phyloP scores from a whole-genome alignment of 2,329 filamentous ascomycete genomes.

The Exophiala sp. region DNA sequence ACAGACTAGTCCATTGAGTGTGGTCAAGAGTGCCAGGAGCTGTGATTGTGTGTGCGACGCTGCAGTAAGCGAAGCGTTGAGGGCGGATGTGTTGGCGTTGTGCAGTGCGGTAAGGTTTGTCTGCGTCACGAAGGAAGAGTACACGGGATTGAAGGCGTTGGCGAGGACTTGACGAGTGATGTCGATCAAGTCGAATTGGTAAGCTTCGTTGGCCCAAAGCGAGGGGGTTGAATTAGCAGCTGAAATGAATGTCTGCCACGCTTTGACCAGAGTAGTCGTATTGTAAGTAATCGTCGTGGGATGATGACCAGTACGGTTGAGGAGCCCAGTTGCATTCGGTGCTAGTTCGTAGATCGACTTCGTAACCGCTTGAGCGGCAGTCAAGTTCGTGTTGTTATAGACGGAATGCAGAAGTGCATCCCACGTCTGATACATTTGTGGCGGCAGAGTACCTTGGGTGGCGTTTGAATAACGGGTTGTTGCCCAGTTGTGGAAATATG shows the following conservation, averaged over 20 bases:
- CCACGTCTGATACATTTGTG: slow-evolving; percentile 45
- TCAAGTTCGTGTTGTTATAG: slow-evolving; percentile 50
- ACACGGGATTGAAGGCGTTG: slow-evolving; percentile 45
- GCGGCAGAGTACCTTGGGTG: slow-evolving; percentile 1
- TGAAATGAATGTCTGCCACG: slow-evolving; percentile 40
- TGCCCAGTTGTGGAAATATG: slow-evolving; percentile 49
- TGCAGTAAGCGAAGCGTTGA: slow-evolving; percentile 20
- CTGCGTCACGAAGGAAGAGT: slow-evolving; percentile 35
- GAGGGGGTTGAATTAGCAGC: slow-evolving; percentile 33
- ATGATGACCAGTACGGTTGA: slow-evolving; percentile 41
- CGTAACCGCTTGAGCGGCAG: slow-evolving; percentile 36
- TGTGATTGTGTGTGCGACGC: slow-evolving; percentile 30
- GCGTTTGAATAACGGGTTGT: slow-evolving; percentile 39
- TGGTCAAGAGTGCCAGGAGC: slow-evolving; percentile 35
- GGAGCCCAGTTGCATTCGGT: slow-evolving; percentile 42
- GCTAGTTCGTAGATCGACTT: slow-evolving; percentile 48
- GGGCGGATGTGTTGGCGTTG: not conserved
- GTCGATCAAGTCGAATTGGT: slow-evolving; percentile 49
- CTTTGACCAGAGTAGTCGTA: slow-evolving; percentile 37
- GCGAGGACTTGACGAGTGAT: slow-evolving; percentile 48
- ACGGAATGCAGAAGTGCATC: slow-evolving; percentile 44
- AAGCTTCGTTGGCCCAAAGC: slow-evolving; percentile 44
- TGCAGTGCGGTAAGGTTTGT: slow-evolving; percentile 30
- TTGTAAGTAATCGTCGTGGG: slow-evolving; percentile 44
- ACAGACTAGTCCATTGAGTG: slow-evolving; percentile 42